Conservation (phyloP, 805 yeast genomes). For the Priceomyces haplophilus region DNA sequence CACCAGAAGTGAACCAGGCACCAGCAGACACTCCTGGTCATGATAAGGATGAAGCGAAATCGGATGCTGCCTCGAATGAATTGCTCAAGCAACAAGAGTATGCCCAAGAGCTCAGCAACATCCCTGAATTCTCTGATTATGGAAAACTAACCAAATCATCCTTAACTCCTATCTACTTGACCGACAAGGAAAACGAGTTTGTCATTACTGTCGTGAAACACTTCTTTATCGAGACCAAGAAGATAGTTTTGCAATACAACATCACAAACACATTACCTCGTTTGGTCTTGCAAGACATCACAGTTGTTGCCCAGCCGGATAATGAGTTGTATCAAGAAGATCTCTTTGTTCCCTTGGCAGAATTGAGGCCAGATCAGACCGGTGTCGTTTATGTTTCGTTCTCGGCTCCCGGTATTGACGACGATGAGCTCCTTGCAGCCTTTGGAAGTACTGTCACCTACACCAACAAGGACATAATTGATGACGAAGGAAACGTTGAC, state of each 20-base stretch:
- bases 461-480: conserved; percentile 75
- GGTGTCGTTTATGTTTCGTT: conserved; percentile 81
- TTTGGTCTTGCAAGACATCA: conserved; percentile 71
- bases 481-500: conserved; percentile 61
- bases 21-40: conserved; percentile 20
- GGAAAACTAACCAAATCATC: conserved; percentile 79
- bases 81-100: conserved; percentile 58
- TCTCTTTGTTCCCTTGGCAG: conserved; percentile 69
- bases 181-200: conserved; percentile 92
- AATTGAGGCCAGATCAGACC: conserved; percentile 64
- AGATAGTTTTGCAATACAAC: conserved; percentile 76
- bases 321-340: conserved; percentile 59
- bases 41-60: conserved; percentile 11
- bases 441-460: conserved; percentile 70
- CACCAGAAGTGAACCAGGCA: conserved; percentile 16
- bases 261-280: conserved; percentile 82
- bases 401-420: conserved; percentile 51
- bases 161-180: conserved; percentile 55
- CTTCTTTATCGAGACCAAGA: conserved; percentile 61
- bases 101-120: conserved; percentile 62
- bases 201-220: conserved; percentile 84
- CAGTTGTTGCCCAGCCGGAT: conserved; percentile 66
- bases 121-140: conserved; percentile 70
- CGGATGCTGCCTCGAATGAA: conserved; percentile 21
- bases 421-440: conserved; percentile 38